Evolutionary conservation across 2,329 filamentous ascomycete species (phyloP), one percentile per base, ranked within the genome.

Genomic region (Pseudogymnoascus destructans): DNA sequence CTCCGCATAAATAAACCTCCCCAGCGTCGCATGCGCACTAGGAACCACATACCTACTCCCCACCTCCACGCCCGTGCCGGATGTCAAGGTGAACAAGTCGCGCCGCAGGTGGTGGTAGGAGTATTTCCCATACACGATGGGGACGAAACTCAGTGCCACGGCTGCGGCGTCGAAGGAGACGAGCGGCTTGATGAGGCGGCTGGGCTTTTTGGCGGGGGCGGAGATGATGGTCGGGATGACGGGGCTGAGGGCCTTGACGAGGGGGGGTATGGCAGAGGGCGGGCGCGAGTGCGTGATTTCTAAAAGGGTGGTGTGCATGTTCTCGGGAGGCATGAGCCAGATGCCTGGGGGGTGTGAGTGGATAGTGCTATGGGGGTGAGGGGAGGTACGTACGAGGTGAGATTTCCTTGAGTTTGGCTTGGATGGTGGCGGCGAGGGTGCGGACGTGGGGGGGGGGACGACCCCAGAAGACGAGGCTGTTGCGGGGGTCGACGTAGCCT

Each of bases 91-190:
- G 69, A 85, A 93, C 10, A 95, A 69, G 67, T 95, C 89, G 3
- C 85, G 79, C 2, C 92, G 83, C 7, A 97, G 80, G 70, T 97
- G 92, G 68, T 96, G 92, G 70, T 96, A 96, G 0, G 87, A 91
- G 72, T 89, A 96, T 1, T 64, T 67, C 63, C 93, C 86, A 15
- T 80, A 77, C 36, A 77, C 72, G 13, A 74, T 83, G 0, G 92
- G 91, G 1, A 96, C 74, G 71, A 95, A 96, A 23, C 87, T 93
- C 32, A 97, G 73, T 0, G 92, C 92, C 58, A 96, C 77, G 13
- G 90, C 92, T 4, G 89, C 85, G 1, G 87, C 79, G 69, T 97
- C 92, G 68, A 87, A 95, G 21, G 87, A 89, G 49, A 97, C 70
- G 69, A 86, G 77, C 0, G 92, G 92, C 70, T 87, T 93, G 61